A percentile compares a stretch with the other conserved stretches of the same genome.
Conservation (phyloP, 371 early-diverging fungal species). For the Mortierella sp. region DNA sequence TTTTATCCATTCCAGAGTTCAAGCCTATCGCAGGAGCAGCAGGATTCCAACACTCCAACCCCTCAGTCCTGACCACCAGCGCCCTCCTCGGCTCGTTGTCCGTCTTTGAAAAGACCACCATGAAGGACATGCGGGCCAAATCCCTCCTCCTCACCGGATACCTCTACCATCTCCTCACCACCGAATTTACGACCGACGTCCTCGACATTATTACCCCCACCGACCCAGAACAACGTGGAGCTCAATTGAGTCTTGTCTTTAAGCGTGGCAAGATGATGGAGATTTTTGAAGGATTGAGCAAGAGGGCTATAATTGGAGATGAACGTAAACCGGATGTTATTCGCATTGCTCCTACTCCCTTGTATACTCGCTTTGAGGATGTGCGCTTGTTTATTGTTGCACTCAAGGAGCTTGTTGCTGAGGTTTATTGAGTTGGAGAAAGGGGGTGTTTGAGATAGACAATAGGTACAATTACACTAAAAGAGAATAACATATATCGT, state of each 20-base stretch:
- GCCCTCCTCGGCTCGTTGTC: slow-evolving; percentile 85
- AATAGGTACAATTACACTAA: no score
- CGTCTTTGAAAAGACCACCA: slow-evolving; percentile 82
- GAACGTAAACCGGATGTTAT: slow-evolving; percentile 95
- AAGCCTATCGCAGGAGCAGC: slow-evolving; percentile 86
- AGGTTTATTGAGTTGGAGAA: slow-evolving; percentile 42
- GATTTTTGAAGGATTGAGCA: slow-evolving; percentile 71
- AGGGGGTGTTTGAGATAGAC: not conserved
- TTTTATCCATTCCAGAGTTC: slow-evolving; percentile 62
- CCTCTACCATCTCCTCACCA: slow-evolving; percentile 78
- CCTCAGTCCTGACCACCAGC: slow-evolving; percentile 80
- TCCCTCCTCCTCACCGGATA: slow-evolving; percentile 86
- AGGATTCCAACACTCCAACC: slow-evolving; percentile 93
- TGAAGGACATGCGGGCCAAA: slow-evolving; percentile 78
- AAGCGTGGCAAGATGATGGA: slow-evolving; percentile 71
- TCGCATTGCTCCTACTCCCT: slow-evolving; percentile 91
- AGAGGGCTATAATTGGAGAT: slow-evolving; percentile 87
- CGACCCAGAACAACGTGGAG: slow-evolving; percentile 85
- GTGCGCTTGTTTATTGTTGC: slow-evolving; percentile 66
- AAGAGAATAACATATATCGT: not conserved
- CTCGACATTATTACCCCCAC: slow-evolving; percentile 87
- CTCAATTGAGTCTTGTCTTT: slow-evolving; percentile 89
- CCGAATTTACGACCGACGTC: slow-evolving; percentile 57
- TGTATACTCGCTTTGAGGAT: slow-evolving; percentile 92
- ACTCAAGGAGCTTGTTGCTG: slow-evolving; percentile 64